Evolutionary conservation across 2,329 filamentous ascomycete species (phyloP).

Genomic region (Neofusicoccum parvum): DNA sequence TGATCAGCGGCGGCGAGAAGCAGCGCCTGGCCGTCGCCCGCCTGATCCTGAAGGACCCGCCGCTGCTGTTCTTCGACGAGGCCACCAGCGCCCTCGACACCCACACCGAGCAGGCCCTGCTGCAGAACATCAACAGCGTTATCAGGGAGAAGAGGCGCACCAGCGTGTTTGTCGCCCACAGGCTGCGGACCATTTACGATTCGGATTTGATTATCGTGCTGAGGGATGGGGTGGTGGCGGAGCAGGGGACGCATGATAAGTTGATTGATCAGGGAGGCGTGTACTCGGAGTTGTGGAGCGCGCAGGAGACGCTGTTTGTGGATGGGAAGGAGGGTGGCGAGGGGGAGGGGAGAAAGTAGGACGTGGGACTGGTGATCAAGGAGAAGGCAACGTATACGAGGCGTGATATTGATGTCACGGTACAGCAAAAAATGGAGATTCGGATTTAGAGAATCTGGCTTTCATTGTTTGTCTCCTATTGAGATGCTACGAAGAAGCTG

Average conservation of each 20-base stretch:
- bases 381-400: too few species aligned
- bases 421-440: too few species aligned
- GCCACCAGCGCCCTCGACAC: slow-evolving; percentile 91
- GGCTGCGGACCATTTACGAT: slow-evolving; percentile 90
- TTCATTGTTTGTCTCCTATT: too few species aligned
- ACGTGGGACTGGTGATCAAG: not conserved
- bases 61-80: slow-evolving; percentile 91
- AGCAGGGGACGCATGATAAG: slow-evolving; percentile 84
- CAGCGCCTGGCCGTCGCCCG: slow-evolving; percentile 84
- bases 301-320: slow-evolving; percentile 40
- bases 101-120: slow-evolving; percentile 86
- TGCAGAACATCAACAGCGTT: slow-evolving; percentile 91
- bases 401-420: too few species aligned
- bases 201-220: slow-evolving; percentile 90
- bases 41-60: slow-evolving; percentile 84
- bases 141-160: slow-evolving; percentile 85
- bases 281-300: slow-evolving; percentile 87
- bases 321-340: slow-evolving; percentile 3
- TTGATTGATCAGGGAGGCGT: slow-evolving; percentile 77
- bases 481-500: too few species aligned
- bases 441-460: too few species aligned
- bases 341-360: not conserved
- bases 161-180: slow-evolving; percentile 92
- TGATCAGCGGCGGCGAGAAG: slow-evolving; percentile 96
- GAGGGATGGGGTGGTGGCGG: slow-evolving; percentile 79